These are phyloP conservation scores for Kurtzmaniella quercitrusa DNA, from an alignment of 1,139 yeast species.

Conservation along the genomic window DNA sequence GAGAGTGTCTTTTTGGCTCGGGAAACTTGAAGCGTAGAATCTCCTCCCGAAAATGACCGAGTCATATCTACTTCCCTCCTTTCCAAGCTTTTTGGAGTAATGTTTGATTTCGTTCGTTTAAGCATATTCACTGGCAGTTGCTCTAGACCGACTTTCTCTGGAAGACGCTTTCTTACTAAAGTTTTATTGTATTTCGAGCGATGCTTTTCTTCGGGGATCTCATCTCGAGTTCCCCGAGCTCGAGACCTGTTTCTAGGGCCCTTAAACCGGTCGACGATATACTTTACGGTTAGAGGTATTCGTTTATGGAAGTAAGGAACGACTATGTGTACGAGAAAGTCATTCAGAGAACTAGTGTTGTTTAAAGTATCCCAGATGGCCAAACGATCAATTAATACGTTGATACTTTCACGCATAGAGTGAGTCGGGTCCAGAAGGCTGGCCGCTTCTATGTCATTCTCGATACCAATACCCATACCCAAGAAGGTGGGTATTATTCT, in stretches of 20 bases:
- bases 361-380: conserved; percentile 52
- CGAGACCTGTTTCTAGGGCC: conserved; percentile 37
- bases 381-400: conserved; percentile 48
- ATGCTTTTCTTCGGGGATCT: conserved; percentile 8
- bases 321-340: conserved; percentile 50
- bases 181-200: conserved; percentile 4
- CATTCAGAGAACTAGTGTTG: conserved; percentile 34
- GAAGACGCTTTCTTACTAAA: not conserved
- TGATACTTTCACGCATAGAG: conserved; percentile 11
- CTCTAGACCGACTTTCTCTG: not conserved
- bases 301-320: conserved; percentile 51
- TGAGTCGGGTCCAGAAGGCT: conserved; percentile 14
- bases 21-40: conserved; percentile 13
- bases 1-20: conserved; percentile 1
- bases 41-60: conserved; percentile 4
- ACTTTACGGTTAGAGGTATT: conserved; percentile 43
- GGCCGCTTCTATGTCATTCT: not conserved
- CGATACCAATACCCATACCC: conserved; percentile 31
- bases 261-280: conserved; percentile 46
- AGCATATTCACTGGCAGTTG: conserved; percentile 27
- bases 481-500: conserved; percentile 39
- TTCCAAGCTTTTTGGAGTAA: conserved; percentile 36
- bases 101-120: conserved; percentile 39
- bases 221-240: conserved; percentile 1
- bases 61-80: conserved; percentile 48